Conservation (phyloP, 2,329 filamentous ascomycete genomes). For the Botryosphaeria agaves region DNA sequence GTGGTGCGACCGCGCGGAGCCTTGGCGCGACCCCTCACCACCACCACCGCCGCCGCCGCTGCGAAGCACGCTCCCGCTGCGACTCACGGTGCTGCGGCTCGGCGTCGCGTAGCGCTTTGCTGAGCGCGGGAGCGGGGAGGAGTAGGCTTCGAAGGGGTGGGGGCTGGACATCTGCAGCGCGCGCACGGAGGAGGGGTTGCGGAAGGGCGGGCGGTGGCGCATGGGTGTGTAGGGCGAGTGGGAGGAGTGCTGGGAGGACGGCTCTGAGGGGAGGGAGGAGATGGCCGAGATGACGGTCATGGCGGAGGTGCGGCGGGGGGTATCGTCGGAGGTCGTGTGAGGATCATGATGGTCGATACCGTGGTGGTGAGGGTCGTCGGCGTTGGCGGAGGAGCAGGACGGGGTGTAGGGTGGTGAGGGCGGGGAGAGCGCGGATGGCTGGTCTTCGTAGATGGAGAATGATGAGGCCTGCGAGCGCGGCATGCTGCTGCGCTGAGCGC, state of each 20-base stretch:
- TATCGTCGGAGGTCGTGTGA: too few species aligned
- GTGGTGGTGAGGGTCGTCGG: too few species aligned
- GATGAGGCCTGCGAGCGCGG: too few species aligned
- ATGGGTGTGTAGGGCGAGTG: conserved; percentile 34
- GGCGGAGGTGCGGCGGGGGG: background rate
- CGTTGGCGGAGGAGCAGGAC: too few species aligned
- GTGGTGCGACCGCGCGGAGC: background rate
- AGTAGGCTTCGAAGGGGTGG: conserved; percentile 33
- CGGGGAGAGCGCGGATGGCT: too few species aligned
- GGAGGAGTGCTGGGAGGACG: background rate
- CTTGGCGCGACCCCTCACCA: background rate
- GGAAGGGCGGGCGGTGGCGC: conserved; percentile 45
- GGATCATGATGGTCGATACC: too few species aligned
- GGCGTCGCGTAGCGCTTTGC: conserved; percentile 28
- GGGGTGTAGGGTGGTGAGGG: too few species aligned
- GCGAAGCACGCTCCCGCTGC: too few species aligned
- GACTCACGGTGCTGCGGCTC: conserved; percentile 20
- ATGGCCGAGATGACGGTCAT: background rate
- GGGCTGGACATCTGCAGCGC: conserved; percentile 58
- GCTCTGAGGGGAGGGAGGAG: background rate
- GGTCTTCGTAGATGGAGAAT: too few species aligned
- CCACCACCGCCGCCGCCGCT: too few species aligned
- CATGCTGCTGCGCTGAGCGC: too few species aligned
- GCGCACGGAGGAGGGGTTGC: conserved; percentile 51
- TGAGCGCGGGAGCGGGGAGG: conserved; percentile 39